These are phyloP conservation scores for Malassezia japonica DNA, from an alignment of 1,284 basidiomycete species.

Conservation along the genomic window DNA sequence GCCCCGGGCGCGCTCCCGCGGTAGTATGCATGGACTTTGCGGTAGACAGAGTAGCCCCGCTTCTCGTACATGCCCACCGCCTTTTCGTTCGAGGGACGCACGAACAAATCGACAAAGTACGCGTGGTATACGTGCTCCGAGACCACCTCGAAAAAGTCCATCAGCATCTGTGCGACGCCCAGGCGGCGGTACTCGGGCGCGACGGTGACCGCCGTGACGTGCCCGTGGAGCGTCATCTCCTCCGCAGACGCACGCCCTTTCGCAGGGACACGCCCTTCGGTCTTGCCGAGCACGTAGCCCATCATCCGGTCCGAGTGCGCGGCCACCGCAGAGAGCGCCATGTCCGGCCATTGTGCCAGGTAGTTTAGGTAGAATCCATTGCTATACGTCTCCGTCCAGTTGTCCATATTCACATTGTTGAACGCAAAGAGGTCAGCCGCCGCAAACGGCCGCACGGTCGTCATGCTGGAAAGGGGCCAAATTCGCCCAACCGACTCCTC, in stretches of 20 bases:
- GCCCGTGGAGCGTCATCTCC: slow-evolving; percentile 48
- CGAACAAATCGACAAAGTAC: slow-evolving; percentile 82
- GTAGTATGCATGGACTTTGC: slow-evolving; percentile 76
- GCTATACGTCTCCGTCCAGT: slow-evolving; percentile 88
- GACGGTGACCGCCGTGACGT: slow-evolving; percentile 81
- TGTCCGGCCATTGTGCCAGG: slow-evolving; percentile 76
- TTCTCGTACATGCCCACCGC: slow-evolving; percentile 73
- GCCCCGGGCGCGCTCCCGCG: slow-evolving; percentile 59
- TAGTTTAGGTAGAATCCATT: slow-evolving; percentile 77
- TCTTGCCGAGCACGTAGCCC: slow-evolving; percentile 39
- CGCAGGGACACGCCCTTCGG: slow-evolving; percentile 30
- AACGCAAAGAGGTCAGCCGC: slow-evolving; percentile 81
- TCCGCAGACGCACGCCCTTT: slow-evolving; percentile 5
- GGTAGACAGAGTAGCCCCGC: slow-evolving; percentile 75
- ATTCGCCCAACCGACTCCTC: neutral
- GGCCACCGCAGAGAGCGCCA: slow-evolving; percentile 69
- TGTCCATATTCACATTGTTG: slow-evolving; percentile 83
- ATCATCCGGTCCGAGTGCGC: slow-evolving; percentile 49
- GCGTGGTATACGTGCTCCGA: slow-evolving; percentile 58
- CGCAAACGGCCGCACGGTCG: slow-evolving; percentile 67
- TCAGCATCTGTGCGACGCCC: slow-evolving; percentile 69
- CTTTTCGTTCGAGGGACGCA: slow-evolving; percentile 58
- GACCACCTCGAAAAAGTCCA: slow-evolving; percentile 67
- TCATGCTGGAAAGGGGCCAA: slow-evolving; percentile 56
- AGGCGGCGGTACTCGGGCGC: slow-evolving; percentile 81